phyloP scores from a whole-genome alignment of 768 basidiomycete species.

The Suillus cothurnatus region DNA sequence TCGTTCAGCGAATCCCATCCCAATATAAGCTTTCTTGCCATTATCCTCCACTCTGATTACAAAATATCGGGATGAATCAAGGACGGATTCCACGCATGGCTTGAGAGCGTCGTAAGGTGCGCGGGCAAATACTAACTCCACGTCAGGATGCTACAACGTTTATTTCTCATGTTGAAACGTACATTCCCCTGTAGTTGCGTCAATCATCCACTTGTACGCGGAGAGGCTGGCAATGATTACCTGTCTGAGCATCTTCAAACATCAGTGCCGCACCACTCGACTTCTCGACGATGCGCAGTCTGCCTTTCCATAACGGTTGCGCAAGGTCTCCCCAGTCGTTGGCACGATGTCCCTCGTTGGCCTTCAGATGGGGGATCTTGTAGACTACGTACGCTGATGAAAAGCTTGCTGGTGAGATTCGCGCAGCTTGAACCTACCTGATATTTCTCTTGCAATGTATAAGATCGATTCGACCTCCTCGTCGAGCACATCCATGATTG shows the following conservation, averaged over 20 bases:
- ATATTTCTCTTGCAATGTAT: constrained; percentile 88
- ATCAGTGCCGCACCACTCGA: constrained; percentile 66
- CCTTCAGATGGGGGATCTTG: constrained; percentile 86
- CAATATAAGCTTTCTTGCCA: constrained; percentile 89
- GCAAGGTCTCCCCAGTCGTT: constrained; percentile 91
- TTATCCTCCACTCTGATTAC: constrained; percentile 88
- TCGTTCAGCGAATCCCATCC: constrained; percentile 89
- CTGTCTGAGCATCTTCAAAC: constrained; percentile 80
- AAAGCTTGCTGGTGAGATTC: constrained; percentile 11
- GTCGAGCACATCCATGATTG: constrained; percentile 53
- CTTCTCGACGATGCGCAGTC: constrained; percentile 83
- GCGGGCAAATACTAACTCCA: constrained; percentile 75
- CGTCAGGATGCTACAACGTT: constrained; percentile 11
- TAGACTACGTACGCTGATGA: constrained; percentile 59
- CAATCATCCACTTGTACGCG: constrained; percentile 5
- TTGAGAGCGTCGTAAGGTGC: constrained; percentile 78
- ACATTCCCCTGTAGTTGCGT: constrained; percentile 61
- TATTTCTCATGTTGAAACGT: constrained; percentile 29
- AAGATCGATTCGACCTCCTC: constrained; percentile 91
- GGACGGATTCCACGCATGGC: constrained; percentile 90
- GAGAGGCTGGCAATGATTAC: constrained; percentile 44
- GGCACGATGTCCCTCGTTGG: constrained; percentile 88
- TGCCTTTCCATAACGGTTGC: constrained; percentile 87
- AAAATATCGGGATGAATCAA: constrained; percentile 95
- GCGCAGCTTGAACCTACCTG: constrained; percentile 53